These are phyloP conservation scores for Fomitopsis schrenkii DNA, from an alignment of 1,284 basidiomycete species.

Conservation along the genomic window DNA sequence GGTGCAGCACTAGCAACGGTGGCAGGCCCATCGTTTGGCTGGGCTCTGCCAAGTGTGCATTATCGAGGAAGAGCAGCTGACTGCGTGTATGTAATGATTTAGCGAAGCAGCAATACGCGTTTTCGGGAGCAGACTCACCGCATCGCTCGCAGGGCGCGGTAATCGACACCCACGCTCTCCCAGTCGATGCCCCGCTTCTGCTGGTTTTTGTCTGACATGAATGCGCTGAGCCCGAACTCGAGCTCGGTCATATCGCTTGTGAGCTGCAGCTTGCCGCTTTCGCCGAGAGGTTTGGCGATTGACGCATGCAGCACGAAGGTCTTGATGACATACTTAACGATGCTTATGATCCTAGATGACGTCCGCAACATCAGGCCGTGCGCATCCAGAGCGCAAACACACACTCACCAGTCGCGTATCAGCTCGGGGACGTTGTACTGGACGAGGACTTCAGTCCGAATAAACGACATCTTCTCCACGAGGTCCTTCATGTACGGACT, in stretches of 20 bases:
- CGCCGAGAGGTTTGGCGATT: constrained; percentile 82
- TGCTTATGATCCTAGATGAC: constrained; percentile 52
- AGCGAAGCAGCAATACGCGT: neutral
- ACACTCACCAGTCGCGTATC: constrained; percentile 66
- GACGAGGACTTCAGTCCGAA: constrained; percentile 72
- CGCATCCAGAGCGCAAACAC: neutral
- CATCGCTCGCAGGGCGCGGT: constrained; percentile 75
- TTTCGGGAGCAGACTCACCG: constrained; percentile 44
- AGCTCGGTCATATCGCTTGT: constrained; percentile 95
- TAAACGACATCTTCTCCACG: constrained; percentile 77
- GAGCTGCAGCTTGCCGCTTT: constrained; percentile 87
- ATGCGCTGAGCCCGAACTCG: constrained; percentile 84
- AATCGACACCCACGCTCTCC: constrained; percentile 76
- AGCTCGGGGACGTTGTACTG: constrained; percentile 70
- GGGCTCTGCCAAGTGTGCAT: constrained; percentile 58
- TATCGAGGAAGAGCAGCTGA: constrained; percentile 85
- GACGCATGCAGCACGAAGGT: constrained; percentile 89
- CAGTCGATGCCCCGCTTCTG: constrained; percentile 61
- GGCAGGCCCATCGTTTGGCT: constrained; percentile 71
- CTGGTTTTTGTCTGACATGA: constrained; percentile 56
- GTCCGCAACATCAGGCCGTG: neutral
- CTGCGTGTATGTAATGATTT: constrained; percentile 33
- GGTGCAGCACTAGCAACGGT: constrained; percentile 83
- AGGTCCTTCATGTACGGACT: constrained; percentile 90
- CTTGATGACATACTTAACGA: constrained; percentile 74